These are phyloP conservation scores for Alternaria consortialis DNA, from an alignment of 2,329 filamentous ascomycete genomes.

Conservation along the genomic window DNA sequence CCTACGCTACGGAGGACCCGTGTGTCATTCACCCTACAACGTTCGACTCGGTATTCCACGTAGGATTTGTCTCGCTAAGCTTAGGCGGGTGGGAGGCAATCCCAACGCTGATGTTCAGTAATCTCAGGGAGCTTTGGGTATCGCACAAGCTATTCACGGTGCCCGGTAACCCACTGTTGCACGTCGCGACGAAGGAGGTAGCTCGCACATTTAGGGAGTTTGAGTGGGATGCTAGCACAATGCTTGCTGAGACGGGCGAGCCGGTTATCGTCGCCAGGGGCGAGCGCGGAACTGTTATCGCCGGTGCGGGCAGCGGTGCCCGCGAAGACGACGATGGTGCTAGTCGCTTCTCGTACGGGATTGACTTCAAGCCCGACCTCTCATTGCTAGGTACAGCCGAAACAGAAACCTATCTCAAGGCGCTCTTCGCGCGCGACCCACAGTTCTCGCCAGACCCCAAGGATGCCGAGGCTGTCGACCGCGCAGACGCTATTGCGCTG, in stretches of 20 bases:
- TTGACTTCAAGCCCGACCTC: conserved; percentile 18
- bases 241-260: conserved; percentile 17
- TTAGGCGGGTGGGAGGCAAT: conserved; percentile 13
- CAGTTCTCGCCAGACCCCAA: conserved; percentile 15
- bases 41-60: conserved; percentile 10
- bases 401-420: conserved; percentile 14
- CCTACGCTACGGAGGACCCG: conserved; percentile 7
- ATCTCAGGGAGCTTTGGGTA: conserved; percentile 12
- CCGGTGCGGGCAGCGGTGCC: conserved; percentile 8
- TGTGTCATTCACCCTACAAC: conserved; percentile 14
- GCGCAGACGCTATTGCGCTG: conserved; percentile 12
- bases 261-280: conserved; percentile 12
- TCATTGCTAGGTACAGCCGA: conserved; percentile 5
- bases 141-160: conserved; percentile 14
- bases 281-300: conserved; percentile 15
- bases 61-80: conserved; percentile 13
- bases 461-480: conserved; percentile 15
- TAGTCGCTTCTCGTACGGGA: conserved; percentile 16
- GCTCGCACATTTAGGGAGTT: conserved; percentile 15
- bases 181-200: conserved; percentile 12
- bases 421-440: conserved; percentile 6
- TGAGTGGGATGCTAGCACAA: conserved; percentile 17
- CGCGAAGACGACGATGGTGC: conserved; percentile 12
- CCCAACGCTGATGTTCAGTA: conserved; percentile 10
- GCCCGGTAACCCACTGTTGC: conserved; percentile 7